Base-by-base conservation (phyloP, 371 early-diverging fungal species). In the Mucor mucedo region DNA sequence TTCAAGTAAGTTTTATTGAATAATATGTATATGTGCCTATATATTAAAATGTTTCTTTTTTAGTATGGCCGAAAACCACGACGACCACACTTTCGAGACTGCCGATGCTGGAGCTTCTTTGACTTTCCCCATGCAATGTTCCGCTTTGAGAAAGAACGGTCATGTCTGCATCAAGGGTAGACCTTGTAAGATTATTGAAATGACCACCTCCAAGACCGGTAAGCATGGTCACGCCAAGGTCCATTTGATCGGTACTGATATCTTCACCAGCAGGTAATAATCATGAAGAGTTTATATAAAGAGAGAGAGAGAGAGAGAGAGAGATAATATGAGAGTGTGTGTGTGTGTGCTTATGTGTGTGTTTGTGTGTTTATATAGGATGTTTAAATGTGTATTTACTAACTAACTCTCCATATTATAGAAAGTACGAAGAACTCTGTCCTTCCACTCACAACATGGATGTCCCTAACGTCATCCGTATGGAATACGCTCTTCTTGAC, bases 161-260 rank as follows among this genome's bases (percentile, higher is more conserved):
- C 91, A 92, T 86, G 98, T 98, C 68, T 90, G 94, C 70, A 92
- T 98, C 83, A 98, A 97, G 92, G 94, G 94, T 62, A 95, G 98
- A 72, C 98, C 98, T 76, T 98, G 98, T 91, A 98, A 98, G 94
- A 97, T 98, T 66, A 92, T 98, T 59, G 98, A 98, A 76, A 93
- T 94, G 95, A 91, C 93, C 63, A 94, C 94, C 80, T 93, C 94
- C 84, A 94, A 93, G 90, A 93, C 93, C 66, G 93, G 98, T 80
- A 98, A 98, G 96, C 98, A 98, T 95, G 98, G 98, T 70, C 98
- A 98, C 93, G 98, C 98, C 84, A 98, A 98, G 95, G 98, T 98
- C 72, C 89, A 98, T 87, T 82, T 97, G 83, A 91, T 93, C 55
- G 98, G 86, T 71, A 89, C 90, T 69, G 98, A 98, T 80, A 96